Evolutionary conservation across 108 stramenopile species (phyloP), one percentile per base, ranked within the genome.

Genomic region (Stephanodiscus minutulus): DNA sequence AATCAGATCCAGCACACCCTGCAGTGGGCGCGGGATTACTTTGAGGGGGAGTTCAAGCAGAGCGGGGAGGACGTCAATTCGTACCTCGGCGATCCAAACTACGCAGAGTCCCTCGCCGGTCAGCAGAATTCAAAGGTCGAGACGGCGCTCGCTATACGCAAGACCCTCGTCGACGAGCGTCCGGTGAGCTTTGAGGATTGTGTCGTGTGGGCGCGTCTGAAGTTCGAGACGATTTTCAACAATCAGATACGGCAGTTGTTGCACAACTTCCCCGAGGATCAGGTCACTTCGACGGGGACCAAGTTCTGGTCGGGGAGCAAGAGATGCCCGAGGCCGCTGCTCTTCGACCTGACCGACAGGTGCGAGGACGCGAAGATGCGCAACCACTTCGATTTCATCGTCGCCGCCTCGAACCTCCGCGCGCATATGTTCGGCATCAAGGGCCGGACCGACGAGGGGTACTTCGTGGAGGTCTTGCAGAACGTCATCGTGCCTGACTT

Each of bases 21-120:
- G 68, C 98, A 99, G 79, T 99, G 98, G 98, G 98, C 98, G 7
- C 85, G 99, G 18, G 99, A 99, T 81, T 98, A 92, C 83, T 99
- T 99, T 79, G 99, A 98, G 83, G 99, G 97, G 7, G 91, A 84
- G 37, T 98, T 98, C 85, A 93, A 94, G 76, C 99, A 99, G 73
- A 79, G 82, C 18, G 91, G 97, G 10, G 97, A 97, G 69, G 97
- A 98, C 67, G 97, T 95, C 52, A 98, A 98, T 77, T 61, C 83
- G 25, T 99, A 98, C 83, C 82, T 98, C 58, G 68, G 82, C 48
- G 77, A 83, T 66, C 71, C 87, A 28, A 83, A 94, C 36, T 96
- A 92, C 70, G 78, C 87, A 27, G 80, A 85, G 22, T 63, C 89
- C 41, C 88, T 96, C n/a, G 82, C 83, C 24, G 72, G 86, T 27